phyloP scores from a whole-genome alignment of 208 protist genomes.

The Acanthamoeba royreba region DNA sequence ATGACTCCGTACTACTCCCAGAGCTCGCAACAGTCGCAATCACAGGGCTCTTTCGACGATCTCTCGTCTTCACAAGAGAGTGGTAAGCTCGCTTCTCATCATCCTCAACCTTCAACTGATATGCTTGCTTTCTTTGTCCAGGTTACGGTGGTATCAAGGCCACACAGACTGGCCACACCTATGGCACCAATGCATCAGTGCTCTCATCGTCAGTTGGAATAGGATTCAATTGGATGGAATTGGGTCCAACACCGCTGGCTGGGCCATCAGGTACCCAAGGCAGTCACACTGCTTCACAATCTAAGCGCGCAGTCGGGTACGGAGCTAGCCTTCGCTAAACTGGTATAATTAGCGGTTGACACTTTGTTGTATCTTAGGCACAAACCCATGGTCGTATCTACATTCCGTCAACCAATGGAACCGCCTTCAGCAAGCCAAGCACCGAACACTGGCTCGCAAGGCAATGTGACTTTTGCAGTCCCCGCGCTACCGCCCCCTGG shows the following conservation, averaged over 20 bases:
- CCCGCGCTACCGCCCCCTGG: neutral
- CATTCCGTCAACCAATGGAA: neutral
- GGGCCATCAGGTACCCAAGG: neutral
- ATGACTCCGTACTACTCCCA: constrained; percentile 67
- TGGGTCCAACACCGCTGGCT: neutral
- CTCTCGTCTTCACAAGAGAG: neutral
- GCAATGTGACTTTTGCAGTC: neutral
- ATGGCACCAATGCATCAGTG: constrained; percentile 20
- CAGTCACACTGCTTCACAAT: neutral
- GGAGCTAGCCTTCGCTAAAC: neutral
- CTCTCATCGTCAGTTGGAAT: constrained; percentile 3
- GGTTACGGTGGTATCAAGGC: neutral
- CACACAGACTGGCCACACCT: neutral
- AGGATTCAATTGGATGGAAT: constrained; percentile 38
- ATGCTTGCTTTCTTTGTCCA: neutral
- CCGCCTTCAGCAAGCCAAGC: neutral
- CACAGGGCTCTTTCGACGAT: constrained; percentile 1
- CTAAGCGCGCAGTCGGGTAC: neutral
- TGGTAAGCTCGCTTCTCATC: neutral
- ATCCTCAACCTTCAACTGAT: neutral
- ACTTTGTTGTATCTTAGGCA: too few relatives aligned
- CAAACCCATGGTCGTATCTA: neutral
- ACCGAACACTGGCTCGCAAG: neutral
- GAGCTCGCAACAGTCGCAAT: neutral
- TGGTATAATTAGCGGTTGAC: too few relatives aligned